Evolutionary conservation across 768 basidiomycete genomes (phyloP).

Genomic region (Tylopilus felleus): DNA sequence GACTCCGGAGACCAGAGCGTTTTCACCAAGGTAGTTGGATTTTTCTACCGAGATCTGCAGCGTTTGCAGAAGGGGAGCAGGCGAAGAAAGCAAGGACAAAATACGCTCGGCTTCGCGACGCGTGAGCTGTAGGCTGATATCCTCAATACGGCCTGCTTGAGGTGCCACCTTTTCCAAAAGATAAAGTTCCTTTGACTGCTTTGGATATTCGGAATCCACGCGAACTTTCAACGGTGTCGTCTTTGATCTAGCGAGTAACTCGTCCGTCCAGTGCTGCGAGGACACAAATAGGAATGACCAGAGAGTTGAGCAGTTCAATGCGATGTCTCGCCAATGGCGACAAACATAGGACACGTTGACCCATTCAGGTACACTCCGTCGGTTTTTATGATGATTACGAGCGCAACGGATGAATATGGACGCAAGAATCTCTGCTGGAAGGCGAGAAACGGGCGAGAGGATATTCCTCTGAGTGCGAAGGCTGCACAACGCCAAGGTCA

Average conservation of each 20-base stretch:
- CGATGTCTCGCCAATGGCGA: constrained; percentile 42
- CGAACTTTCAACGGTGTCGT: constrained; percentile 30
- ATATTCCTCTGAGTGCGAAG: constrained; percentile 18
- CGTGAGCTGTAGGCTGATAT: constrained; percentile 28
- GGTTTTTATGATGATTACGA: neutral
- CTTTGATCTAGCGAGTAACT: constrained; percentile 46
- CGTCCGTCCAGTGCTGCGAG: constrained; percentile 36
- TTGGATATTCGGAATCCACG: constrained; percentile 27
- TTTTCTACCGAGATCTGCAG: constrained; percentile 24
- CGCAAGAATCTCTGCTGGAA: constrained; percentile 23
- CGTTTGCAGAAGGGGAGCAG: constrained; percentile 34
- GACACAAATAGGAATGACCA: constrained; percentile 39
- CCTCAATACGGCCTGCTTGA: constrained; percentile 34
- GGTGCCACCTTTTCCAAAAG: constrained; percentile 31
- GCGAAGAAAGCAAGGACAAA: constrained; percentile 19
- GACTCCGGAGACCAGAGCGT: constrained; percentile 23
- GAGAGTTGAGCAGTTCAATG: constrained; percentile 38
- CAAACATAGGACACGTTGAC: constrained; percentile 25
- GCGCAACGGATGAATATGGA: constrained; percentile 20
- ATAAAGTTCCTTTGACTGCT: constrained; percentile 25
- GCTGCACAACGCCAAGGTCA: constrained; percentile 9
- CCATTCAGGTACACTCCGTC: constrained; percentile 15
- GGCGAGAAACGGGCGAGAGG: constrained; percentile 15
- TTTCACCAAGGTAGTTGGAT: constrained; percentile 16
- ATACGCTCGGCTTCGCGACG: constrained; percentile 24